Evolutionary conservation across 2,329 filamentous ascomycete species (phyloP), one percentile per base, ranked within the genome.

Genomic region (Sporothrix schenckii): DNA sequence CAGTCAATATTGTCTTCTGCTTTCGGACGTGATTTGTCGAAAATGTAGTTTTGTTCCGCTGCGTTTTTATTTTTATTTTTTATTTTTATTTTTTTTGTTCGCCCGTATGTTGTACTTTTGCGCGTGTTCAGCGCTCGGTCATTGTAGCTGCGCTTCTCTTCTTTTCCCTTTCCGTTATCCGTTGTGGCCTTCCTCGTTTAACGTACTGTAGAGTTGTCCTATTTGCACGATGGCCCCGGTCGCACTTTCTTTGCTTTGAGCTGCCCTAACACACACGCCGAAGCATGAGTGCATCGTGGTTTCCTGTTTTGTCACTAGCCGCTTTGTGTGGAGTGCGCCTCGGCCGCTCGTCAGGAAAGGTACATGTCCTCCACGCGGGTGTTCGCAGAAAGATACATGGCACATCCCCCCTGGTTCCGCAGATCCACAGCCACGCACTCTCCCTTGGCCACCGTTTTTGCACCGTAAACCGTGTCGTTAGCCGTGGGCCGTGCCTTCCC

Each of bases 341-440:
- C 58, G 39, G 58, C 11, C 58, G 21, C 39, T 21, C 10, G 5
- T 58, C 5, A n/a, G 21, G 27, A 11, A 14, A 52, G 39, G 58
- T 63, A 44, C 30, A 44, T 44, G 41, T 3, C 34, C 58, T 63
- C 60, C 47, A 54, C 49, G 41, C 41, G 27, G 58, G 39, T 63
- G 39, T 63, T 63, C 21, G 58, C 58, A 63, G 44, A 63, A 61
- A 47, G 21, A 47, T 63, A 63, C 58, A 27, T 69, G 56, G 61
- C 61, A 58, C 44, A 49, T 47, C 11, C 41, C 53, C 68, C 60
- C 58, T n/a, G 44, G 52, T 68, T 70, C 68, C 68, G 68, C 41
- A 70, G 70, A 67, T 67, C 70, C 70, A 73, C 72, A 58, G 50
- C 68, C 70, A 72, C 53, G 68, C 68, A 67, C 49, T 61, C 47